Evolutionary conservation across 164 flowering plant genomes (phyloP).

Genomic region (Dillenia suffruticosa): DNA sequence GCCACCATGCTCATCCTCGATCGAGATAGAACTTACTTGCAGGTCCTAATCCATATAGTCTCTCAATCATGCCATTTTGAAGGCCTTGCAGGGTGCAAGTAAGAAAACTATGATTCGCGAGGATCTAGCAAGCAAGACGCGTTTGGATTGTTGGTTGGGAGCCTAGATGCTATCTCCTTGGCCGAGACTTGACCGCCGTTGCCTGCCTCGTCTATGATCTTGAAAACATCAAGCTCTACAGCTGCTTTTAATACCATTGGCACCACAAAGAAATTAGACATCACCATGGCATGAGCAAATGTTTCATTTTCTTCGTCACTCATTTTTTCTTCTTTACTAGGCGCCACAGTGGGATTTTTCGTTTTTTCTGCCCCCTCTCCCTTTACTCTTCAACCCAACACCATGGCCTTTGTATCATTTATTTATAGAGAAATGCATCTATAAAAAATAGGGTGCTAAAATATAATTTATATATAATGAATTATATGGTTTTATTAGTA

Average conservation of each 20-base stretch:
- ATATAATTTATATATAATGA: no score
- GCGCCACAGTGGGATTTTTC: no score
- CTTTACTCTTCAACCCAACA: no score
- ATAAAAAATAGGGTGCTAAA: no score
- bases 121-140: not conserved
- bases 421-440: no score
- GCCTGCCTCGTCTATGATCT: slow-evolving; percentile 18
- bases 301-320: no score
- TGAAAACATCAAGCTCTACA: slow-evolving; percentile 17
- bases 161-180: slow-evolving; percentile 8
- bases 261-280: slow-evolving; percentile 7
- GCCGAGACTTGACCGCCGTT: slow-evolving; percentile 9
- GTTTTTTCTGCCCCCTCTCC: no score
- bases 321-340: no score
- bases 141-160: slow-evolving; percentile 3
- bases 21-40: no score
- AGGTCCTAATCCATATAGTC: not conserved
- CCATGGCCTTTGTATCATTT: no score
- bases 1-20: no score
- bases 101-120: not conserved
- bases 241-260: slow-evolving; percentile 16
- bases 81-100: not conserved
- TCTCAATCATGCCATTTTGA: not conserved
- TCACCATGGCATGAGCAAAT: not conserved
- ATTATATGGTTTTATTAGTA: no score